Evolutionary conservation across 805 yeast species (phyloP), one percentile per base, ranked within the genome.

Genomic region (Kodamaea fukazawae): DNA sequence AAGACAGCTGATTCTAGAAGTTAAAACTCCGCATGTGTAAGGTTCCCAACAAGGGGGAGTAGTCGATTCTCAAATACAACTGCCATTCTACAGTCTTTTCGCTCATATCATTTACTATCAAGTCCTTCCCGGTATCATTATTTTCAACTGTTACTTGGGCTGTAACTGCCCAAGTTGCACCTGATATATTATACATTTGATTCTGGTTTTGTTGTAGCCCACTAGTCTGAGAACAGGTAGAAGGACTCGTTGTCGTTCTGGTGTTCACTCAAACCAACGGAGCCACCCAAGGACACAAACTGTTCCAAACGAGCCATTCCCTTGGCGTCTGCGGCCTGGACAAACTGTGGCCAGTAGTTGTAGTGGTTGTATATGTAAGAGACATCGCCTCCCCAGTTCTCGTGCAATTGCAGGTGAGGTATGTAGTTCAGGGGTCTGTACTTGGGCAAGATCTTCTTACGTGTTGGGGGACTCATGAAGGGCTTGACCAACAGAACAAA

Each of bases 401-500:
- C 67, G 38, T 73, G 78, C 30, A 78, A 56, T 50, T 78, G 81
- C 36, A 72, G 66, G 26, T 61, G 58, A 7, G 80, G 82, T 2
- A 77, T 75, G 42, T 70, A 73, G 41, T 74, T 68, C 36, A 67
- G 75, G 45, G 76, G 76, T 1, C 81, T 79, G 46, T 75, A 78
- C 47, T 76, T 81, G 46, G 74, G 76, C 12, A 75, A 65, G 7
- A 79, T 70, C 54, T 78, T 78, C 61, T 72, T 73, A 43, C 79
- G 67, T 2, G 83, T 76, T 42, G 70, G 70, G 7, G 81, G 81
- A 50, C 77, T 82, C 40, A 78, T 68, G 45, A 78, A 73, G 17
- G 82, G 82, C 37, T 75, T 75, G 38, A 74, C 71, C 38, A 77
- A 57, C 50, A 76, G 77, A 49, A 78, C 64, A 46, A 78, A 76